These are phyloP conservation scores for Piloderma croceum DNA, from an alignment of 768 basidiomycete species.

Conservation along the genomic window DNA sequence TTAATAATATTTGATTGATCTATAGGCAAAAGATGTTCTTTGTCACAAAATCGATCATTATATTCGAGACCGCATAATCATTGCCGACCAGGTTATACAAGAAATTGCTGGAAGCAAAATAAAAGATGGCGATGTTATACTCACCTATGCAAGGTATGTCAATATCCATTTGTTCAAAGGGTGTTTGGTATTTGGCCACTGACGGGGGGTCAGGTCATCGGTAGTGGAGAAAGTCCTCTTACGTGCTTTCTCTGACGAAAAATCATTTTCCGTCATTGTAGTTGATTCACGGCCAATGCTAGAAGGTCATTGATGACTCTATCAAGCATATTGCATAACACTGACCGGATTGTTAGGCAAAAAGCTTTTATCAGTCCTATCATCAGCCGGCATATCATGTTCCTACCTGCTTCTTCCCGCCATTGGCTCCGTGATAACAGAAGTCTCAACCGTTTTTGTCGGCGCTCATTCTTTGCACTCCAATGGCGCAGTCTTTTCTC, in stretches of 20 bases:
- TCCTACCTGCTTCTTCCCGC: conserved; percentile 92
- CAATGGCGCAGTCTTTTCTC: conserved; percentile 89
- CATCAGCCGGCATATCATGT: conserved; percentile 66
- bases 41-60: conserved; percentile 87
- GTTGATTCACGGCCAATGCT: conserved; percentile 93
- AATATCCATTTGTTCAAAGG: not conserved
- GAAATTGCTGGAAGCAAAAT: conserved; percentile 89
- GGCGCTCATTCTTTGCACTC: conserved; percentile 94
- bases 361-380: conserved; percentile 63
- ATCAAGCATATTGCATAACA: conserved; percentile 2
- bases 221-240: conserved; percentile 88
- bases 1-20: not conserved
- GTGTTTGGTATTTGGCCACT: too few species aligned
- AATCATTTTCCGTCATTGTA: conserved; percentile 82
- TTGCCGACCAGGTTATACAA: conserved; percentile 91
- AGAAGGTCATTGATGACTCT: conserved; percentile 53
- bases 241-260: conserved; percentile 66
- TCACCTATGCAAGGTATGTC: conserved; percentile 85
- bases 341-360: conserved; percentile 51
- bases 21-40: conserved; percentile 80
- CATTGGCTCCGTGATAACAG: conserved; percentile 70
- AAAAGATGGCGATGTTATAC: conserved; percentile 85
- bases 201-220: conserved; percentile 76
- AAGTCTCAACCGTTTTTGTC: conserved; percentile 79
- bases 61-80: conserved; percentile 87